These are phyloP conservation scores for Acer yangbiense DNA, from an alignment of 345 rosid species.

Conservation along the genomic window DNA sequence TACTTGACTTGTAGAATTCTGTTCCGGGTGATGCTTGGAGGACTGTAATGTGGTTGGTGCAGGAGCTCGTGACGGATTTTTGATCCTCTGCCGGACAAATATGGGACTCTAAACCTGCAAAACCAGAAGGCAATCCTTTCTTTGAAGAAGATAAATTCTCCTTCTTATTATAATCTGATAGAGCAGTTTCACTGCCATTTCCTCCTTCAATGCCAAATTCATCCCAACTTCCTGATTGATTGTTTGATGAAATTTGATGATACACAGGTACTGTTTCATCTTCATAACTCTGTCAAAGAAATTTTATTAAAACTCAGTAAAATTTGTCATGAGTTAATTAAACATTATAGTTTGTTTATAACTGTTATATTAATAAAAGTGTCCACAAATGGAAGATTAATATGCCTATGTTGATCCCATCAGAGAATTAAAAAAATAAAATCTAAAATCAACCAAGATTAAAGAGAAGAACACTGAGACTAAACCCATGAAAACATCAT, in stretches of 20 bases:
- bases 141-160: conserved; percentile 50
- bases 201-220: conserved; percentile 56
- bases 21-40: conserved; percentile 48
- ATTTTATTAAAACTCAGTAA: neutral
- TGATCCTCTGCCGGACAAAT: conserved; percentile 58
- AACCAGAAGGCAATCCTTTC: conserved; percentile 48
- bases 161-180: conserved; percentile 60
- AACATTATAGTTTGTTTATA: neutral
- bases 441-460: neutral
- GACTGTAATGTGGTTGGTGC: conserved; percentile 37
- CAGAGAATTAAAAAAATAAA: neutral
- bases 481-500: no score
- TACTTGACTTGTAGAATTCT: conserved; percentile 46
- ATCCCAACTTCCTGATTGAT: conserved; percentile 73
- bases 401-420: neutral
- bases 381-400: neutral
- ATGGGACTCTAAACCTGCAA: conserved; percentile 43
- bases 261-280: conserved; percentile 61
- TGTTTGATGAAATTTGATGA: conserved; percentile 42
- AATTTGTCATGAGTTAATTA: neutral
- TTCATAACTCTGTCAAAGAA: conserved; percentile 74
- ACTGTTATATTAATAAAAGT: neutral
- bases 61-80: conserved; percentile 48
- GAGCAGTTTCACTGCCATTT: conserved; percentile 42
- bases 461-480: neutral